These are phyloP conservation scores for Clavaria fumosa DNA, from an alignment of 768 basidiomycete genomes.

Conservation along the genomic window DNA sequence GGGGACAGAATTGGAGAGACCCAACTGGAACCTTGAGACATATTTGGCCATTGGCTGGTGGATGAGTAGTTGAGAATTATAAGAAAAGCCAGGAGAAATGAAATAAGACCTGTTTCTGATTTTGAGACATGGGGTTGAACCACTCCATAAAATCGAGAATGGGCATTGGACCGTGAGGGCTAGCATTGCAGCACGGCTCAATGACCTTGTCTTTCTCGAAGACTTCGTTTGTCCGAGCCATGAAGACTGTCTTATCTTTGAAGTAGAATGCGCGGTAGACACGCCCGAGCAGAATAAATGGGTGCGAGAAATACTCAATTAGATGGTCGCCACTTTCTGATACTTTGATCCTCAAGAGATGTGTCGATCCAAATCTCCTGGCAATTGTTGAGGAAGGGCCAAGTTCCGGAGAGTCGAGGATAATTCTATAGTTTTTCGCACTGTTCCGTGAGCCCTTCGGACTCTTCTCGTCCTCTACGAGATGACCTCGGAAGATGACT, in stretches of 20 bases:
- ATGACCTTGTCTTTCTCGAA: too few relatives aligned
- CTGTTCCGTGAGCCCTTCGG: too few relatives aligned
- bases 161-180: constrained; percentile 10
- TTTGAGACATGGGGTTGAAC: constrained; percentile 28
- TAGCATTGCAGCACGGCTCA: background rate
- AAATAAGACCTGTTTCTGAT: constrained; percentile 25
- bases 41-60: constrained; percentile 35
- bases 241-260: constrained; percentile 43
- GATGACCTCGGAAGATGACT: constrained; percentile 34
- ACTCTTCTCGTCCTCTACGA: constrained; percentile 12
- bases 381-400: constrained; percentile 42
- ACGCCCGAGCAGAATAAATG: constrained; percentile 35
- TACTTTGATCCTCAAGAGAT: constrained; percentile 37
- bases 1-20: constrained; percentile 36
- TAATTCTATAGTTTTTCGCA: constrained; percentile 19
- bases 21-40: constrained; percentile 31
- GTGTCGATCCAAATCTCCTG: constrained; percentile 49
- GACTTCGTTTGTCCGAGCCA: constrained; percentile 37
- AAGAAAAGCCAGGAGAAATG: too few relatives aligned
- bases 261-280: constrained; percentile 48
- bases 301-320: constrained; percentile 28
- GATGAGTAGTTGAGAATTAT: constrained; percentile 4
- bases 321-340: constrained; percentile 20
- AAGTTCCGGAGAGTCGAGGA: constrained; percentile 33
- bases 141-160: constrained; percentile 27